phyloP scores from a whole-genome alignment of 257 asterid species.

The Forsythia suspensa region DNA sequence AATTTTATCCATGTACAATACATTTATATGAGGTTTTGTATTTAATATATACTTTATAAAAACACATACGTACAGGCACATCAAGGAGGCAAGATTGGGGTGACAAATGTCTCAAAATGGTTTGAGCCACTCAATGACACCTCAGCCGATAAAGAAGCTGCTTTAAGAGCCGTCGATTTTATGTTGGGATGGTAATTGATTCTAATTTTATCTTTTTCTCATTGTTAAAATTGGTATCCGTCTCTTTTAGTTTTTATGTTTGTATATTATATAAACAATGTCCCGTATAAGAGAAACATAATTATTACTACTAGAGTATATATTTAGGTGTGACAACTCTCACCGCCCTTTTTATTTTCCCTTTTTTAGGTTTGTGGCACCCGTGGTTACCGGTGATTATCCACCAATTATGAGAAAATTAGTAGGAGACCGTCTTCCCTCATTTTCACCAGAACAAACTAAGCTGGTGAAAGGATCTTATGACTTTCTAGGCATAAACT shows the following conservation, averaged over 20 bases:
- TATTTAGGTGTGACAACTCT: background rate
- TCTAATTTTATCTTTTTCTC: too few species aligned
- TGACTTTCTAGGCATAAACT: slow-evolving; percentile 35
- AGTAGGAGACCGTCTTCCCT: slow-evolving; percentile 13
- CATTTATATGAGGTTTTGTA: background rate
- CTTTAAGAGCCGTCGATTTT: background rate
- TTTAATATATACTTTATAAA: too few species aligned
- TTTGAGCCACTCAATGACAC: background rate
- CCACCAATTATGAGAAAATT: slow-evolving; percentile 17
- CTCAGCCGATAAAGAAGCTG: background rate
- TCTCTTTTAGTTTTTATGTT: too few species aligned
- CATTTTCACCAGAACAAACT: background rate
- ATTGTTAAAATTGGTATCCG: too few species aligned
- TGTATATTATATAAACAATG: too few species aligned
- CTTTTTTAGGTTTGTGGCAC: slow-evolving; percentile 28
- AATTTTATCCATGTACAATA: too few species aligned
- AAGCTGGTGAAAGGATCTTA: background rate
- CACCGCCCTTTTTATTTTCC: too few species aligned
- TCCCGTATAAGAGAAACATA: too few species aligned
- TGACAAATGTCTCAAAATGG: background rate
- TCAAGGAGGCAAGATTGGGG: background rate
- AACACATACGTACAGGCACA: too few species aligned
- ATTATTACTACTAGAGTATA: too few species aligned
- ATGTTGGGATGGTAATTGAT: slow-evolving; percentile 8
- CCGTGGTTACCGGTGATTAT: slow-evolving; percentile 20